phyloP scores from a whole-genome alignment of 768 basidiomycete genomes.

The Dioszegia aurantiaca region DNA sequence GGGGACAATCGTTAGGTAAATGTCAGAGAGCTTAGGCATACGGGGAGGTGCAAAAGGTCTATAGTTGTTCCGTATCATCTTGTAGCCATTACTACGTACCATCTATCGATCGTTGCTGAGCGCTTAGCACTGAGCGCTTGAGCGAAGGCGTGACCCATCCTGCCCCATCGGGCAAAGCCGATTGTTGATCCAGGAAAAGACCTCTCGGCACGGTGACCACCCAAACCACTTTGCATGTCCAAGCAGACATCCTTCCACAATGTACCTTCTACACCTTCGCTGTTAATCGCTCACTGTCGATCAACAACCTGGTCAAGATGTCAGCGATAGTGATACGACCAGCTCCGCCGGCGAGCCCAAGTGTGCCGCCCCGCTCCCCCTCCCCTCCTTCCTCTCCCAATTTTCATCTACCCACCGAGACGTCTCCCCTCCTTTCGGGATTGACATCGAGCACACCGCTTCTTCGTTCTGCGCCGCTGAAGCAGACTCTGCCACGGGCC shows the following conservation, averaged over 20 bases:
- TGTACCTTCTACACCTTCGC: no score
- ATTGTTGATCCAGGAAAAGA: constrained; percentile 7
- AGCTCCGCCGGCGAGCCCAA: constrained; percentile 15
- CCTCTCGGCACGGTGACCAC: neutral
- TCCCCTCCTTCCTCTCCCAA: neutral
- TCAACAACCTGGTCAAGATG: constrained; percentile 20
- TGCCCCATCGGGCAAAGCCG: constrained; percentile 1
- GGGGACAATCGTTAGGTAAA: no score
- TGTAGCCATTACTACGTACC: constrained; percentile 10
- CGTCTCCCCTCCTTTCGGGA: constrained; percentile 1
- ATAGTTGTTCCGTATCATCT: neutral
- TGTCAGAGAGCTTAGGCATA: no score
- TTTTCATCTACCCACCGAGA: neutral
- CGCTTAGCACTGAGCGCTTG: no score
- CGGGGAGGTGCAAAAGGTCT: no score
- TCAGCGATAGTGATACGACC: constrained; percentile 39
- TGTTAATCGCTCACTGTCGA: no score
- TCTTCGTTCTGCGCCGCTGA: constrained; percentile 27
- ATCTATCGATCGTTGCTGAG: no score
- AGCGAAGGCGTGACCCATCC: no score
- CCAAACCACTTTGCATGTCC: no score
- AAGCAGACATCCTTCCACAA: no score
- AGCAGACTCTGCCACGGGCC: constrained; percentile 26
- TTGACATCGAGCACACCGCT: constrained; percentile 1
- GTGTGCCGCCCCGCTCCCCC: constrained; percentile 1